A percentile compares a stretch with the other conserved stretches of the same genome.
phyloP scores from a whole-genome alignment of 192 early-diverging fungal species.

The Backusella psychrophila region DNA sequence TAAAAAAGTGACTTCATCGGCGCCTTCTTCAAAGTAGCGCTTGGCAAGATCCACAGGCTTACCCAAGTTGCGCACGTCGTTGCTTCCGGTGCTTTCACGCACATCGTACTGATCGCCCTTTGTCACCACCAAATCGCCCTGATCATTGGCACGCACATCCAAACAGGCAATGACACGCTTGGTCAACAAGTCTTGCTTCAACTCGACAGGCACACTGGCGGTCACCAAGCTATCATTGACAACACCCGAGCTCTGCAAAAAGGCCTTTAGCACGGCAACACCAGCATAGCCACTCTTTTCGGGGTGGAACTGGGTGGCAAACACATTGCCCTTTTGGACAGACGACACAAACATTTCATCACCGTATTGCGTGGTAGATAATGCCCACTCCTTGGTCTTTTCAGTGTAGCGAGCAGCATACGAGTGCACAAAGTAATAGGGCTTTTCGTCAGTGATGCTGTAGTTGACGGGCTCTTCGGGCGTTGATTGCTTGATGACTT shows the following conservation, averaged over 20 bases:
- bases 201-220: neutral
- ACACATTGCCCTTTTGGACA: constrained; percentile 81
- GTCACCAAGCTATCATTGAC: constrained; percentile 12
- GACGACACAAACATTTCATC: constrained; percentile 84
- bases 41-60: constrained; percentile 94
- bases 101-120: constrained; percentile 99
- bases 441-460: constrained; percentile 45
- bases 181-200: constrained; percentile 60
- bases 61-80: constrained; percentile 91
- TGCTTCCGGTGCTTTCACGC: constrained; percentile 59
- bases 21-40: constrained; percentile 93
- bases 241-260: constrained; percentile 58
- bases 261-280: constrained; percentile 74
- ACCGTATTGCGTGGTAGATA: constrained; percentile 86
- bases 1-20: constrained; percentile 97
- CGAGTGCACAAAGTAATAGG: constrained; percentile 99
- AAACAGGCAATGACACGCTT: constrained; percentile 96
- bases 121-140: constrained; percentile 97
- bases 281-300: constrained; percentile 96
- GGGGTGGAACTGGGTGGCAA: constrained; percentile 99
- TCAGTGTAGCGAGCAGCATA: constrained; percentile 74
- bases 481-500: constrained; percentile 39
- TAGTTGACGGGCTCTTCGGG: constrained; percentile 20
- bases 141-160: constrained; percentile 96
- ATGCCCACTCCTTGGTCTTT: constrained; percentile 65